phyloP scores from a whole-genome alignment of 768 basidiomycete species.

The Porpolomopsis calyptriformis region DNA sequence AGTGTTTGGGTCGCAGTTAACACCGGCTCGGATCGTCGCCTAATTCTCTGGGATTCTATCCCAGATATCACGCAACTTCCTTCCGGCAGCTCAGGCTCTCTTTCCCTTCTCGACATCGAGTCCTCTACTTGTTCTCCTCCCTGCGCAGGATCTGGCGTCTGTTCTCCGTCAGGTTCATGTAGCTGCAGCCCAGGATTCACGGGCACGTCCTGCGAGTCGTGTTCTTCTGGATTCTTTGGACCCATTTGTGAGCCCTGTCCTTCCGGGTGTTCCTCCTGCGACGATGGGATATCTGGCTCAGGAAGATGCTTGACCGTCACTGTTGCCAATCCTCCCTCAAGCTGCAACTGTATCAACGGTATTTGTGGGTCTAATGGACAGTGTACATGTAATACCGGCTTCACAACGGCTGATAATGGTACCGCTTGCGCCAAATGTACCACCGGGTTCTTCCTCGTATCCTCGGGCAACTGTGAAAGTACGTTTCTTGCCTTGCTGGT shows the following conservation, averaged over 20 bases:
- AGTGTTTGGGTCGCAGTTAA: slow-evolving; percentile 61
- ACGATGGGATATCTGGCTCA: slow-evolving; percentile 69
- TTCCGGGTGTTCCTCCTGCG: slow-evolving; percentile 55
- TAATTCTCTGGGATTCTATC: slow-evolving; percentile 71
- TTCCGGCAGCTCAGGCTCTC: slow-evolving; percentile 30
- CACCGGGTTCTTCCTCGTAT: slow-evolving; percentile 62
- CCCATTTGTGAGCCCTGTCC: slow-evolving; percentile 62
- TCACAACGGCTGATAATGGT: slow-evolving; percentile 59
- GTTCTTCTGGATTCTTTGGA: slow-evolving; percentile 67
- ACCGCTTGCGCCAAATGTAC: slow-evolving; percentile 70
- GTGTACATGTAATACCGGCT: slow-evolving; percentile 71
- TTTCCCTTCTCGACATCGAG: slow-evolving; percentile 62
- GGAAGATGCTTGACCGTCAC: slow-evolving; percentile 55
- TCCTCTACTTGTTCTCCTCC: slow-evolving; percentile 65
- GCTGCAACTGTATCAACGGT: slow-evolving; percentile 79
- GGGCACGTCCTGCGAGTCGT: slow-evolving; percentile 72
- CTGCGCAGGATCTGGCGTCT: slow-evolving; percentile 65
- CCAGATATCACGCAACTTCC: slow-evolving; percentile 68
- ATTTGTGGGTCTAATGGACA: slow-evolving; percentile 56
- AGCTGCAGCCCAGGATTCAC: slow-evolving; percentile 64
- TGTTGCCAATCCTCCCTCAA: slow-evolving; percentile 42
- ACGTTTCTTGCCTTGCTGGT: slow-evolving; percentile 13
- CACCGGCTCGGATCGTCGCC: slow-evolving; percentile 41
- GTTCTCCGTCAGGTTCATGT: slow-evolving; percentile 61
- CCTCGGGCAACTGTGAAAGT: slow-evolving; percentile 68